Percentiles rank a stretch among this genome's conserved stretches.
phyloP scores from a whole-genome alignment of 306 rosid genomes.

The Pyrus pyrifolia region DNA sequence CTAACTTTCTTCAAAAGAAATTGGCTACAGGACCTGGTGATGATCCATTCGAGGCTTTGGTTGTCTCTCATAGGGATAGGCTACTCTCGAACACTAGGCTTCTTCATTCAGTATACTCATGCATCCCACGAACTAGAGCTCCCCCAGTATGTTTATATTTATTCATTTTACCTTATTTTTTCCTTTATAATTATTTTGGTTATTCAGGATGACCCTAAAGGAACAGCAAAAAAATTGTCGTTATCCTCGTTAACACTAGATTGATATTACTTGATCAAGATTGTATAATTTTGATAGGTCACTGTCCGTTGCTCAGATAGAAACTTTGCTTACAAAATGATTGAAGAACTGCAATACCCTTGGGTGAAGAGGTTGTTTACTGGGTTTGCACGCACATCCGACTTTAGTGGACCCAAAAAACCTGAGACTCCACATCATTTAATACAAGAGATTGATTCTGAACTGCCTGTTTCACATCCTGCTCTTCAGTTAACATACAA shows the following conservation, averaged over 20 bases:
- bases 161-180: conserved; percentile 11
- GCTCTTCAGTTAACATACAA: conserved; percentile 83
- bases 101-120: conserved; percentile 79
- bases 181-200: neutral
- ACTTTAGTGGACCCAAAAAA: conserved; percentile 79
- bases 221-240: neutral
- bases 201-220: no score
- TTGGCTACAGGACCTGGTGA: conserved; percentile 57
- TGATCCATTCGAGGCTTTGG: conserved; percentile 79
- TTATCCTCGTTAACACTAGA: conserved; percentile 1
- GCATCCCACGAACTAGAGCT: conserved; percentile 83
- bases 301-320: conserved; percentile 76
- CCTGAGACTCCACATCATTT: conserved; percentile 65
- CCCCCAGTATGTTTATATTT: conserved; percentile 67
- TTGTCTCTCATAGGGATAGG: conserved; percentile 66
- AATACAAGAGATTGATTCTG: conserved; percentile 86
- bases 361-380: conserved; percentile 84
- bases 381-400: conserved; percentile 95
- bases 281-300: conserved; percentile 43
- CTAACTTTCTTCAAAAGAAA: conserved; percentile 35
- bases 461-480: conserved; percentile 63
- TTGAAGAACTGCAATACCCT: conserved; percentile 80
- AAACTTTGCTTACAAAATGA: conserved; percentile 65
- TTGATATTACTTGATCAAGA: conserved; percentile 15
- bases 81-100: conserved; percentile 63